Conservation (phyloP, 108 stramenopile genomes). For the Pseudonitzschia pungens region DNA sequence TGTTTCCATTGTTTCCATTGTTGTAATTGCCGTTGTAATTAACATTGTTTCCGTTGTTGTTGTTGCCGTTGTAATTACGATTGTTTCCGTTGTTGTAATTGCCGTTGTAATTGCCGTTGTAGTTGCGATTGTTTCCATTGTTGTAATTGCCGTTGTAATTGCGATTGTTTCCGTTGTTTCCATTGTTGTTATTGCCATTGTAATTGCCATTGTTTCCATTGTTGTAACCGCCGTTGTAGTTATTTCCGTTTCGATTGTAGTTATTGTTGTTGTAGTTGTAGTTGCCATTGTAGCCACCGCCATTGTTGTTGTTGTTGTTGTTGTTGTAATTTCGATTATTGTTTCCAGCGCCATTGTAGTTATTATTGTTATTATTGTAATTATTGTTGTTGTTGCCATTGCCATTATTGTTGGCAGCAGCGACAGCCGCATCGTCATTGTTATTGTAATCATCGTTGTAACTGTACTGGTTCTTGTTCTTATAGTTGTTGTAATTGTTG, state of each 20-base stretch:
- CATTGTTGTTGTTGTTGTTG: slow-evolving; percentile 11
- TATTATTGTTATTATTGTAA: slow-evolving; percentile 14
- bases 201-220: slow-evolving; percentile 11
- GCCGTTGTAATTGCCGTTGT: neutral
- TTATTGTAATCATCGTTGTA: slow-evolving; percentile 16
- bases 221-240: slow-evolving; percentile 4
- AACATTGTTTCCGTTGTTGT: too few species aligned
- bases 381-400: neutral
- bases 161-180: slow-evolving; percentile 12
- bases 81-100: neutral
- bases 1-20: slow-evolving; percentile 13
- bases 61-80: too few species aligned
- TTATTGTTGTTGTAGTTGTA: slow-evolving; percentile 18
- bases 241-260: slow-evolving; percentile 16
- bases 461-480: neutral
- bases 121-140: too few species aligned
- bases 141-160: slow-evolving; percentile 9
- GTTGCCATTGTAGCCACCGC: slow-evolving; percentile 15
- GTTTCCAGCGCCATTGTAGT: slow-evolving; percentile 17
- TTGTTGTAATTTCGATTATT: slow-evolving; percentile 14
- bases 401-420: neutral
- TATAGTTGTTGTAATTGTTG: neutral
- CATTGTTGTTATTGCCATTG: slow-evolving; percentile 16
- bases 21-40: slow-evolving; percentile 16
- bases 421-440: slow-evolving; percentile 20